Conservation (phyloP, 108 stramenopile species). For the Mediolabrus comicus region DNA sequence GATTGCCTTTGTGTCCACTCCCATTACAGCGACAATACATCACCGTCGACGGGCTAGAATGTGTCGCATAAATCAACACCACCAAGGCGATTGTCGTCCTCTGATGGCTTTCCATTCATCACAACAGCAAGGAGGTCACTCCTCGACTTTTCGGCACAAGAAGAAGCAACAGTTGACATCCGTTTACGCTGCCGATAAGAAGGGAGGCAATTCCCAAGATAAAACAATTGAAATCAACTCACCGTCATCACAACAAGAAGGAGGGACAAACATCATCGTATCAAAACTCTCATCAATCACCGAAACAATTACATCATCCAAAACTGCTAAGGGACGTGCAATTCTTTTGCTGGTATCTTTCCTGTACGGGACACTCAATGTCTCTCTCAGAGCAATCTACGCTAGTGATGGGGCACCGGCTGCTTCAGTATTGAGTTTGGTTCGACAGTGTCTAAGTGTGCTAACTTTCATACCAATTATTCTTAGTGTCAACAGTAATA, state of each 20-base stretch:
- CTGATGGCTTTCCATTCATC: not conserved
- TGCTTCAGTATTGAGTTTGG: slow-evolving; percentile 49
- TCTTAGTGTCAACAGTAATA: not conserved
- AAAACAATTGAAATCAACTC: not conserved
- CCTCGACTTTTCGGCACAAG: not conserved
- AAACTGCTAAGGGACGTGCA: slow-evolving; percentile 34
- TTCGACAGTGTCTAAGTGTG: slow-evolving; percentile 50
- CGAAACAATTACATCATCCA: slow-evolving; percentile 12
- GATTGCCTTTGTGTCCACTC: not conserved
- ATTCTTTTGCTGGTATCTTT: slow-evolving; percentile 54
- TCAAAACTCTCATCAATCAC: not conserved
- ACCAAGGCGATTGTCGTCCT: not conserved
- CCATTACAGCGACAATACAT: not conserved
- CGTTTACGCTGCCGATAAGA: not conserved
- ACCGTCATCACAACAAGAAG: too few relatives aligned
- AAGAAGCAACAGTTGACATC: not conserved
- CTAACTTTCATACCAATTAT: slow-evolving; percentile 55
- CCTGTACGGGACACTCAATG: slow-evolving; percentile 64
- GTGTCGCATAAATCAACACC: not conserved
- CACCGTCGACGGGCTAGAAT: not conserved
- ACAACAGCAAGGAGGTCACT: not conserved
- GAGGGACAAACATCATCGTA: too few relatives aligned
- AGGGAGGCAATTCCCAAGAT: not conserved
- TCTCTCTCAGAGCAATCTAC: slow-evolving; percentile 54
- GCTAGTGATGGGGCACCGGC: slow-evolving; percentile 43